phyloP scores from a whole-genome alignment of 805 yeast genomes.

The Teunomyces panamensis region DNA sequence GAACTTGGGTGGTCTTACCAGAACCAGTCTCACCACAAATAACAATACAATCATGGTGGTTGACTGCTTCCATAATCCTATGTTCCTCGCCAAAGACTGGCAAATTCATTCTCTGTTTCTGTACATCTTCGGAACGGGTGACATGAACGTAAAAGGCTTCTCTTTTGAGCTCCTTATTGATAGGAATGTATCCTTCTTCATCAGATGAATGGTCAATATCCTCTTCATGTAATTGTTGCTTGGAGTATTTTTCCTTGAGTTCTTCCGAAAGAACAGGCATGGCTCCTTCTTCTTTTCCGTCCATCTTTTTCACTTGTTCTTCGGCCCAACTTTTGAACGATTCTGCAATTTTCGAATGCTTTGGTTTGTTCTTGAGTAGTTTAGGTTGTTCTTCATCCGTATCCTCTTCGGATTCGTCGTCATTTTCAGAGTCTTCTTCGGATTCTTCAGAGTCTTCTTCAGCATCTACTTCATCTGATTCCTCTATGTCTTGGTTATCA shows the following conservation, averaged over 20 bases:
- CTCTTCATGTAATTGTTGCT: constrained; percentile 56
- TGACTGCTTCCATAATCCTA: constrained; percentile 90
- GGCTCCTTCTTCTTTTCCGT: constrained; percentile 51
- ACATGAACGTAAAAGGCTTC: constrained; percentile 69
- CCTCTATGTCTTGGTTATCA: constrained; percentile 7
- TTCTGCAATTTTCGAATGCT: constrained; percentile 43
- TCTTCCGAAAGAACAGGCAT: constrained; percentile 48
- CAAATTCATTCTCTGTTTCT: constrained; percentile 60
- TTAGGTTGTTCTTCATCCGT: constrained; percentile 28
- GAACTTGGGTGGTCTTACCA: constrained; percentile 97
- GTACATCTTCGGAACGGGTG: constrained; percentile 62
- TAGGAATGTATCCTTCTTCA: constrained; percentile 57
- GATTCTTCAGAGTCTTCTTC: constrained; percentile 28
- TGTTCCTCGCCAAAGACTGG: constrained; percentile 94
- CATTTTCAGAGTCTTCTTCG: constrained; percentile 30
- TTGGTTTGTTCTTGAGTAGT: constrained; percentile 38
- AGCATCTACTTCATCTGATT: constrained; percentile 9
- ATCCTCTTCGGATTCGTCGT: constrained; percentile 27
- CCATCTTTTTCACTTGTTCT: constrained; percentile 59
- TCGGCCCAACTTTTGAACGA: constrained; percentile 91
- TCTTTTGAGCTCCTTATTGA: constrained; percentile 52
- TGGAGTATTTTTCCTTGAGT: constrained; percentile 41
- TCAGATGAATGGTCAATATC: constrained; percentile 71
- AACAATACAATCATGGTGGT: constrained; percentile 85
- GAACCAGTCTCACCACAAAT: constrained; percentile 98